Base-by-base conservation (phyloP, 1,284 basidiomycete species). In the Tylopilus sp. region DNA sequence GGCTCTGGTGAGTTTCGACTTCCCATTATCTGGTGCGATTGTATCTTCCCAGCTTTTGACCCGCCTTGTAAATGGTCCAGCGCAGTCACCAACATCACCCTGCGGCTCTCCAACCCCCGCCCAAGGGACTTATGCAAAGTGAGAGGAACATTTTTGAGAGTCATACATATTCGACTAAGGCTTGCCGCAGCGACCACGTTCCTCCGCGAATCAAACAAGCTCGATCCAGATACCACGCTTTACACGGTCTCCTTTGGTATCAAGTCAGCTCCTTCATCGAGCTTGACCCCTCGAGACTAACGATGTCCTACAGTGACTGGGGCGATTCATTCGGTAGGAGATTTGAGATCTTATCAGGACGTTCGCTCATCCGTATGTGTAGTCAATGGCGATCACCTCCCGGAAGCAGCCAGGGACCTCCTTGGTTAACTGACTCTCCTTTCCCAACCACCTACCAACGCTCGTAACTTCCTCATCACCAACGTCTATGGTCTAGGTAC, bases 401-500 rank as follows among this genome's bases (percentile, higher is more conserved):
- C 62, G 1, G 48, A 65, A 50, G 71, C 68, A 31, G 71, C 70
- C 0, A 59, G 61, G 30, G 61, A 63, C 37, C 63, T 77, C 26
- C 58, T 74, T 15, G 61, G 65, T 31, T 66, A 72, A 45, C 69
- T 75, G n/a, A 44, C 62, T 3, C 60, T 64, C 41, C 68, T 78
- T 20, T 62, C 67, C 1, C 67, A 70, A 7, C 68, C 72, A 4
- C 73, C 77, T 1, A 73, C 66, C 17, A 73, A 72, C 44, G 75
- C 74, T 2, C 64, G 67, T 17, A 71, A 75, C 49, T 71, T 79
- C 51, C 69, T 79, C 12, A 51, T 78, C 5, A 66, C 75, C 1
- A 76, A 78, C 49, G 71, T 67, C 30, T 79, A 79, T 28, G 77
- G 77, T 7, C 68, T 71, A 12, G 77, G 77, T 2, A 59, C 34